Conservation (phyloP, 2,329 filamentous ascomycete species). For the Elsinoe necatrix region DNA sequence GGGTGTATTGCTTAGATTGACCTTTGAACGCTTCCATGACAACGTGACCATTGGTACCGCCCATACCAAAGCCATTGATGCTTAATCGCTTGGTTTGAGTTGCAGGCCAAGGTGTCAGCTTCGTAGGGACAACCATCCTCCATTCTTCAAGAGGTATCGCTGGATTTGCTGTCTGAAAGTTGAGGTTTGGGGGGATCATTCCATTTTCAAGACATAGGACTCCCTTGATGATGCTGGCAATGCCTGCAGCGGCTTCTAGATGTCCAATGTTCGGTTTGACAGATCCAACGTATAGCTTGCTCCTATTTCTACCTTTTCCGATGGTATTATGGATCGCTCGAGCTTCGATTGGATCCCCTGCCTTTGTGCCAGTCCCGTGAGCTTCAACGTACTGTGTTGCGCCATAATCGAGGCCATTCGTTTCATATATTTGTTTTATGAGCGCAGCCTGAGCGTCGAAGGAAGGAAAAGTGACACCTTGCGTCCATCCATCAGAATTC, state of each 20-base stretch:
- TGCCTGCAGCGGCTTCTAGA: conserved; percentile 42
- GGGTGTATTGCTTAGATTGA: too few relatives aligned
- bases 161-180: conserved; percentile 23
- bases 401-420: conserved; percentile 28
- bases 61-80: conserved; percentile 43
- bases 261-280: conserved; percentile 37
- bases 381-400: conserved; percentile 21
- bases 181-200: conserved; percentile 22
- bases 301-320: too few relatives aligned
- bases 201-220: conserved; percentile 21
- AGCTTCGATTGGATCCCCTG: conserved; percentile 25
- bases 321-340: conserved; percentile 17
- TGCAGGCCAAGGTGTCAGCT: neutral
- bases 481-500: conserved; percentile 34
- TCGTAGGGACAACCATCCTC: conserved; percentile 22
- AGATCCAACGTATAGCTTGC: conserved; percentile 24
- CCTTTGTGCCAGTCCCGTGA: conserved; percentile 26
- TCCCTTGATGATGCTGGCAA: conserved; percentile 40
- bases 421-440: conserved; percentile 32
- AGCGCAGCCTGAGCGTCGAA: conserved; percentile 30
- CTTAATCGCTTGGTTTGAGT: neutral
- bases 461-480: conserved; percentile 35
- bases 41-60: conserved; percentile 49
- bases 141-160: conserved; percentile 25
- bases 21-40: conserved; percentile 39